phyloP scores from a whole-genome alignment of 805 yeast genomes.

The Candida pseudoglaebosa region DNA sequence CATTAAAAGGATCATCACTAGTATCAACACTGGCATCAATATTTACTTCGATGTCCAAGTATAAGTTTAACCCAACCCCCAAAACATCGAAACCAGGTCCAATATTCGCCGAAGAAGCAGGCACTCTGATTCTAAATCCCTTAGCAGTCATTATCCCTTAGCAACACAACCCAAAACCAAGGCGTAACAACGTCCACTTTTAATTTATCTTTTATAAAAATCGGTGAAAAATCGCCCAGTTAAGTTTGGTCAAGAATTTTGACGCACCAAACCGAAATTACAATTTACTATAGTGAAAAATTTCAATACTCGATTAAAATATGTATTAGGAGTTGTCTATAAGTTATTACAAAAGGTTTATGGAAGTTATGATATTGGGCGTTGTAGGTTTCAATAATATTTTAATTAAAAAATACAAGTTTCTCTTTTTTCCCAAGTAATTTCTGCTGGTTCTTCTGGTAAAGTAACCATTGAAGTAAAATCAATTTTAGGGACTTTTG shows the following conservation, averaged over 20 bases:
- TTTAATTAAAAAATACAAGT: conserved; percentile 23
- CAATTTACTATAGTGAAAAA: no score
- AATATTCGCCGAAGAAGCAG: conserved; percentile 96
- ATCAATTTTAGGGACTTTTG: conserved; percentile 61
- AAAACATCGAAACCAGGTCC: conserved; percentile 98
- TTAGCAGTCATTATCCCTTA: conserved; percentile 18
- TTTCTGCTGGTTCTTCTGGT: conserved; percentile 73
- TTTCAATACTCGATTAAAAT: no score
- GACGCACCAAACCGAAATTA: neutral
- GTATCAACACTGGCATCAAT: conserved; percentile 52
- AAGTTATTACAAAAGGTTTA: no score
- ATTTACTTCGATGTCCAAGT: conserved; percentile 62
- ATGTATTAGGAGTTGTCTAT: no score
- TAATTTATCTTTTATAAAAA: neutral
- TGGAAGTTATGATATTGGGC: no score
- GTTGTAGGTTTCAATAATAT: no score
- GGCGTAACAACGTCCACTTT: neutral
- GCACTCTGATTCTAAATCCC: conserved; percentile 66
- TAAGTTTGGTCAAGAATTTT: no score
- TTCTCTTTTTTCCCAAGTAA: conserved; percentile 67
- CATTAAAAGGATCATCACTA: conserved; percentile 61
- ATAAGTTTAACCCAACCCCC: conserved; percentile 83
- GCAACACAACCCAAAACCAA: neutral
- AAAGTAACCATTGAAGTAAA: conserved; percentile 90
- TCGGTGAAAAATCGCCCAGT: neutral